Evolutionary conservation across 768 basidiomycete species (phyloP).

Genomic region (Termitomyces sp.): DNA sequence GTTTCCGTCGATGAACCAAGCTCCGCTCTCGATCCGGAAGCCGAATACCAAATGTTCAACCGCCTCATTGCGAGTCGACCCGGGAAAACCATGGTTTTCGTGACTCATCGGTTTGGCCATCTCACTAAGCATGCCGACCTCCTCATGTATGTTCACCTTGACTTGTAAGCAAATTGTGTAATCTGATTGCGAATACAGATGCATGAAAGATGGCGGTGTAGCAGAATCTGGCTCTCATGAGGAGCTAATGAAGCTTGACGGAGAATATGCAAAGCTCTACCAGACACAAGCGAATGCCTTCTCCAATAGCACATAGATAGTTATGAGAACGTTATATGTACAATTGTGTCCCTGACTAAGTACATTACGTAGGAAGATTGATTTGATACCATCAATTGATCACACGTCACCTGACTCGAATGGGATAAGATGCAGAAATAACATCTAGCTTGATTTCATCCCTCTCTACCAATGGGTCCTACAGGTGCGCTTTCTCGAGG

Average conservation of each 20-base stretch:
- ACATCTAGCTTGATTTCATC: not conserved
- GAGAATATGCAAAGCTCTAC: constrained; percentile 30
- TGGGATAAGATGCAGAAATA: not conserved
- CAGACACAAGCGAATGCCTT: constrained; percentile 31
- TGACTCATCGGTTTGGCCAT: constrained; percentile 33
- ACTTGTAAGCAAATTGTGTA: not conserved
- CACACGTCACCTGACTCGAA: not conserved
- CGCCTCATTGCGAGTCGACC: constrained; percentile 23
- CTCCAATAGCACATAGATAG: not conserved
- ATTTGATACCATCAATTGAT: not conserved
- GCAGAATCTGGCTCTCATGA: constrained; percentile 28
- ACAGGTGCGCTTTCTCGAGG: not conserved
- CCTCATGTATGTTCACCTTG: constrained; percentile 23
- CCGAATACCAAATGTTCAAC: constrained; percentile 33
- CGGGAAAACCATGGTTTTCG: constrained; percentile 36
- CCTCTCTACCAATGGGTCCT: not conserved
- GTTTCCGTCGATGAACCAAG: constrained; percentile 45
- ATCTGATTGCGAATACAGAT: constrained; percentile 16
- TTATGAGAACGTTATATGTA: not conserved
- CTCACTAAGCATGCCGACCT: constrained; percentile 32
- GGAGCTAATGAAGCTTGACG: constrained; percentile 24
- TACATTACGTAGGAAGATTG: not conserved
- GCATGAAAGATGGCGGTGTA: constrained; percentile 32
- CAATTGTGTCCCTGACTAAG: too few relatives aligned
- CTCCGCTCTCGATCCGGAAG: constrained; percentile 40